Evolutionary conservation across 1,284 basidiomycete genomes (phyloP).

Genomic region (Sanghuangporus baumii): DNA sequence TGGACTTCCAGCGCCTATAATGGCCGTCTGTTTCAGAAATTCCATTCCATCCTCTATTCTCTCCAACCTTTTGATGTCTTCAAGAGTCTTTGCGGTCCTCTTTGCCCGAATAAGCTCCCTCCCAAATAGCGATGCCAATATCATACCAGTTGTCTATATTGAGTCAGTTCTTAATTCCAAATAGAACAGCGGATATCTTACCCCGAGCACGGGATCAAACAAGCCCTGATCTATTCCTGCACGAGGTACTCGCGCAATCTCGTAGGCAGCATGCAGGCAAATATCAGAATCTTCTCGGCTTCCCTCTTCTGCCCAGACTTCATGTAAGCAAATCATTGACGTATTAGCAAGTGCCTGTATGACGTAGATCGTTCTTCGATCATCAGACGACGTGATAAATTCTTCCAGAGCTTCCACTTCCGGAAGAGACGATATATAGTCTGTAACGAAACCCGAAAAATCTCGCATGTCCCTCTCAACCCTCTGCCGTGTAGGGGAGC

Average conservation of each 20-base stretch:
- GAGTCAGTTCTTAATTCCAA: background rate
- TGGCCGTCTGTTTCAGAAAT: background rate
- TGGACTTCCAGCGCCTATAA: background rate
- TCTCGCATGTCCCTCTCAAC: background rate
- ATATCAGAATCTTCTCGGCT: slow-evolving; percentile 22
- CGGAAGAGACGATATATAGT: slow-evolving; percentile 27
- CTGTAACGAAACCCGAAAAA: slow-evolving; percentile 24
- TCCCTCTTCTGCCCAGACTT: slow-evolving; percentile 23
- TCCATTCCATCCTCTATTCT: background rate
- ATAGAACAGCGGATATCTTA: slow-evolving; percentile 18
- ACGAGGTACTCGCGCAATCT: background rate
- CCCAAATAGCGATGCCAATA: slow-evolving; percentile 23
- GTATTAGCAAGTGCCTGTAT: slow-evolving; percentile 28
- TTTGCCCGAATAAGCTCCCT: slow-evolving; percentile 20
- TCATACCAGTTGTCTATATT: slow-evolving; percentile 25
- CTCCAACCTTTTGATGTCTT: background rate
- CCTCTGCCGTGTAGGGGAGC: background rate
- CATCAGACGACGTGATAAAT: slow-evolving; percentile 16
- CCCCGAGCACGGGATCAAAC: slow-evolving; percentile 24
- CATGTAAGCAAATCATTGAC: slow-evolving; percentile 33
- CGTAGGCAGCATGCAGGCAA: slow-evolving; percentile 22
- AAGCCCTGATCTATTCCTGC: slow-evolving; percentile 17
- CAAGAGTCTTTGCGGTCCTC: background rate
- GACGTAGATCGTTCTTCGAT: slow-evolving; percentile 22
- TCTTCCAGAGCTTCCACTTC: slow-evolving; percentile 18